Percentiles rank a stretch among this genome's conserved stretches.
Evolutionary conservation across 768 basidiomycete species (phyloP).

Genomic region (Rhodotorula taiwanensis): DNA sequence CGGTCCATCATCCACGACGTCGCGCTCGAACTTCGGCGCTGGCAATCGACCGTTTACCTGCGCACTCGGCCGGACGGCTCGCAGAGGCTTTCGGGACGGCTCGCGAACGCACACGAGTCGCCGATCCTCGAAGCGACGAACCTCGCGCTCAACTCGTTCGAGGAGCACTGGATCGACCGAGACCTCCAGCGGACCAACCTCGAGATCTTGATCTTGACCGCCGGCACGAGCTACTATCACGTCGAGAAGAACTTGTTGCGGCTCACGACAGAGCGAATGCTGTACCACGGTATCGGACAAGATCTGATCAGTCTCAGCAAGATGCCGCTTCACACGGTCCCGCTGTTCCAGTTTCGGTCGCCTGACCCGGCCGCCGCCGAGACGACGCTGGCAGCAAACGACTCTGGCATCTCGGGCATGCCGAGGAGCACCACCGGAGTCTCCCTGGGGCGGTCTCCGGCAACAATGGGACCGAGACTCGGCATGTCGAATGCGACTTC

Average conservation of each 20-base stretch:
- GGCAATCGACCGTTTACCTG: conserved; percentile 25
- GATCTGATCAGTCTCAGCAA: conserved; percentile 85
- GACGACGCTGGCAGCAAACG: neutral
- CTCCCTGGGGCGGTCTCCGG: neutral
- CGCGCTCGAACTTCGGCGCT: conserved; percentile 20
- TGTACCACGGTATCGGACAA: conserved; percentile 85
- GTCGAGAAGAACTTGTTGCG: conserved; percentile 84
- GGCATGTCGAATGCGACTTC: neutral
- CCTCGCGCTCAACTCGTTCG: conserved; percentile 80
- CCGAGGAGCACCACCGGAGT: neutral
- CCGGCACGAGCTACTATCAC: conserved; percentile 87
- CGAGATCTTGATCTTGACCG: conserved; percentile 76
- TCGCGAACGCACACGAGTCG: conserved; percentile 85
- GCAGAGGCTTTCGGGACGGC: conserved; percentile 59
- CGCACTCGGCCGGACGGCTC: conserved; percentile 45
- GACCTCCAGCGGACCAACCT: conserved; percentile 83
- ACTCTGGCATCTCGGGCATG: neutral
- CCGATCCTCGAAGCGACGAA: conserved; percentile 94
- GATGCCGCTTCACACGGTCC: conserved; percentile 84
- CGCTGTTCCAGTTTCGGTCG: conserved; percentile 66
- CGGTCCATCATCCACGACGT: conserved; percentile 31
- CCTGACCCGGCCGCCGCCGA: conserved; percentile 20
- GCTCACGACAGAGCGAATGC: conserved; percentile 83
- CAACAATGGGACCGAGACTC: neutral
- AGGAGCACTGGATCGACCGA: conserved; percentile 91